Percentiles rank a stretch among this genome's conserved stretches.
Conservation (phyloP, 768 basidiomycete species). For the Mycena chlorophos region DNA sequence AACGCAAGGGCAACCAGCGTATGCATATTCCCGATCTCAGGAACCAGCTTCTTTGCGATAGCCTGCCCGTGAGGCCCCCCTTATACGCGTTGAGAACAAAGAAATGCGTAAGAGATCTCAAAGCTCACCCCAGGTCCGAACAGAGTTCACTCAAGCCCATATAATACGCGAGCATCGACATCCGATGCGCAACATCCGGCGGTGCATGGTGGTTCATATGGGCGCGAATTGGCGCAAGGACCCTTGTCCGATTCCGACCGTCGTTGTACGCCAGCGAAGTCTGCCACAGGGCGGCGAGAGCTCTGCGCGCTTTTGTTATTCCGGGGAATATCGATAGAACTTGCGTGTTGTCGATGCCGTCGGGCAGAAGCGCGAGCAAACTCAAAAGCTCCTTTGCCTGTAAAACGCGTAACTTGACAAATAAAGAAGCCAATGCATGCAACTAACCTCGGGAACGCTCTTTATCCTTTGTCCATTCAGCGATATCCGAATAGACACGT, state of each 20-base stretch:
- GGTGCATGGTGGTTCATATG: constrained; percentile 21
- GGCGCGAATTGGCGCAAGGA: constrained; percentile 25
- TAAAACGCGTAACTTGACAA: background rate
- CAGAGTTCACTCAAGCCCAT: constrained; percentile 19
- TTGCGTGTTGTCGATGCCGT: constrained; percentile 21
- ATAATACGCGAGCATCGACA: constrained; percentile 21
- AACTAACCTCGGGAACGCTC: constrained; percentile 18
- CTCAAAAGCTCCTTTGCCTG: constrained; percentile 21
- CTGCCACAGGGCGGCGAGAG: constrained; percentile 20
- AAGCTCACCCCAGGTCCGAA: constrained; percentile 17
- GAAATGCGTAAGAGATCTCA: background rate
- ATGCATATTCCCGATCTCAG: constrained; percentile 21
- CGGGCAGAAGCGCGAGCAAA: constrained; percentile 23
- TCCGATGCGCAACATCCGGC: constrained; percentile 9
- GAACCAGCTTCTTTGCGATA: constrained; percentile 19
- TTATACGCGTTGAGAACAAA: background rate
- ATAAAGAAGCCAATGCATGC: background rate
- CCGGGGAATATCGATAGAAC: constrained; percentile 13
- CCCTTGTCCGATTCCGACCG: constrained; percentile 17
- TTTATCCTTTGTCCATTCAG: constrained; percentile 23
- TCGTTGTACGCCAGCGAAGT: constrained; percentile 21
- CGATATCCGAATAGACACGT: constrained; percentile 24
- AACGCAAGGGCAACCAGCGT: constrained; percentile 18
- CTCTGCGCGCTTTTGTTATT: constrained; percentile 9
- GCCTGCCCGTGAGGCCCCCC: constrained; percentile 21